Evolutionary conservation across 202 grass and related monocot genomes (phyloP).

Genomic region (Eragrostis tef): DNA sequence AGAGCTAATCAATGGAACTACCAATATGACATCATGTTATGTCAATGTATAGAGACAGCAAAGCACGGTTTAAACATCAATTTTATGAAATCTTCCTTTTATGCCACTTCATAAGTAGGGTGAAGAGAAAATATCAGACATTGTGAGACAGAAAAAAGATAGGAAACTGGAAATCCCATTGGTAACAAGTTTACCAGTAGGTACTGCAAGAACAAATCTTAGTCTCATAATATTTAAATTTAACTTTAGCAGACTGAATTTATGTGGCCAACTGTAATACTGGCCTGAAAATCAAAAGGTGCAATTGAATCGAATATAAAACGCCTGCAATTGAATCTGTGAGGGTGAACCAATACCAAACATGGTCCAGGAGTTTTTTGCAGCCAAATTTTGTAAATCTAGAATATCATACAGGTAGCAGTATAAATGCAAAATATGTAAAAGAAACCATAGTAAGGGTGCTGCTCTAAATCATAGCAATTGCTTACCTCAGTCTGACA

Average conservation of each 20-base stretch:
- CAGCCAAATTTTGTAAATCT: neutral
- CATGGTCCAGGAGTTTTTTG: neutral
- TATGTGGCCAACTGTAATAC: neutral
- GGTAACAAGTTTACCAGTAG: neutral
- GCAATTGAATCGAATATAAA: neutral
- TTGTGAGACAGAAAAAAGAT: neutral
- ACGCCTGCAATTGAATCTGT: neutral
- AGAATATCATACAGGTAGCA: neutral
- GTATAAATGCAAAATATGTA: constrained; percentile 12
- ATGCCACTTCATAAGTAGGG: neutral
- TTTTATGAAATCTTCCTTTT: neutral
- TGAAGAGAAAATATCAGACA: constrained; percentile 8
- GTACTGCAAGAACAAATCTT: constrained; percentile 10
- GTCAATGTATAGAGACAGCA: neutral
- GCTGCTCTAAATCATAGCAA: neutral
- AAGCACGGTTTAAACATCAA: neutral
- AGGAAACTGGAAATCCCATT: no score
- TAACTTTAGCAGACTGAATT: neutral
- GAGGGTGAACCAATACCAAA: neutral
- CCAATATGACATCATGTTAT: neutral
- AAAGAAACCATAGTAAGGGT: neutral
- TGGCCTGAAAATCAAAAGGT: neutral
- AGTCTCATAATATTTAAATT: neutral
- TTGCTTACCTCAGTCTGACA: constrained; percentile 74
- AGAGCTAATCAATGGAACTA: neutral